Percentiles rank a stretch among this genome's conserved stretches.
Evolutionary conservation across 1,139 yeast genomes (phyloP).

Genomic region (Candida pseudoviswanathii): DNA sequence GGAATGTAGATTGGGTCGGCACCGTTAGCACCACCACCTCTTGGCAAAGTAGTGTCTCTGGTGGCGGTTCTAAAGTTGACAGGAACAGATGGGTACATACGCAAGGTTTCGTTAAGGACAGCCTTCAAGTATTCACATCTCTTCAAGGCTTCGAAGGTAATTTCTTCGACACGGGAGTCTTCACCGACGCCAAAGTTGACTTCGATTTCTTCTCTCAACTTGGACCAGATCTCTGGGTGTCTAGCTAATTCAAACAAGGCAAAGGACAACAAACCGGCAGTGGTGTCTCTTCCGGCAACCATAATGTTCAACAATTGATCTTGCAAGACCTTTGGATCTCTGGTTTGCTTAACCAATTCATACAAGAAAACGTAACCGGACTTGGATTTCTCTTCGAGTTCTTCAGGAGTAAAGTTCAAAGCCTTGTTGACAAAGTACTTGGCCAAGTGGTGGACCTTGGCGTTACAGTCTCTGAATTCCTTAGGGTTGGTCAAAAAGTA

Average conservation of each 20-base stretch:
- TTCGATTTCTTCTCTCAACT: slow-evolving; percentile 35
- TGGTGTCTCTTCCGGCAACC: slow-evolving; percentile 52
- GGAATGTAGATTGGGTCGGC: slow-evolving; percentile 43
- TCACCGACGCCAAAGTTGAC: slow-evolving; percentile 38
- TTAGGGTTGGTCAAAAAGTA: slow-evolving; percentile 31
- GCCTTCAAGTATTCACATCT: slow-evolving; percentile 49
- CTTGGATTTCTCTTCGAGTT: slow-evolving; percentile 38
- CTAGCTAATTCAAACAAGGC: slow-evolving; percentile 44
- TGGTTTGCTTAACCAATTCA: slow-evolving; percentile 49
- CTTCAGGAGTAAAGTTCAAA: slow-evolving; percentile 30
- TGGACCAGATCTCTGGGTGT: slow-evolving; percentile 37
- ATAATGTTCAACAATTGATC: slow-evolving; percentile 50
- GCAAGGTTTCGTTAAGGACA: slow-evolving; percentile 52
- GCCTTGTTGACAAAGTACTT: slow-evolving; percentile 35
- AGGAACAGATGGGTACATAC: slow-evolving; percentile 61
- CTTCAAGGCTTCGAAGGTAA: slow-evolving; percentile 53
- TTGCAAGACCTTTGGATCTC: slow-evolving; percentile 43
- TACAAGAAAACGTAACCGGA: slow-evolving; percentile 48
- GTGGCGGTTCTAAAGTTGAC: slow-evolving; percentile 46
- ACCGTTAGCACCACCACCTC: slow-evolving; percentile 53
- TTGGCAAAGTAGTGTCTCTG: slow-evolving; percentile 48
- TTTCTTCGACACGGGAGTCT: slow-evolving; percentile 25
- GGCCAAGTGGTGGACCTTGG: slow-evolving; percentile 38
- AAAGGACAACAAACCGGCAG: slow-evolving; percentile 50
- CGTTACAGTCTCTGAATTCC: slow-evolving; percentile 32